Evolutionary conservation across 257 asterid genomes (phyloP).

Genomic region (Verbena officinalis): DNA sequence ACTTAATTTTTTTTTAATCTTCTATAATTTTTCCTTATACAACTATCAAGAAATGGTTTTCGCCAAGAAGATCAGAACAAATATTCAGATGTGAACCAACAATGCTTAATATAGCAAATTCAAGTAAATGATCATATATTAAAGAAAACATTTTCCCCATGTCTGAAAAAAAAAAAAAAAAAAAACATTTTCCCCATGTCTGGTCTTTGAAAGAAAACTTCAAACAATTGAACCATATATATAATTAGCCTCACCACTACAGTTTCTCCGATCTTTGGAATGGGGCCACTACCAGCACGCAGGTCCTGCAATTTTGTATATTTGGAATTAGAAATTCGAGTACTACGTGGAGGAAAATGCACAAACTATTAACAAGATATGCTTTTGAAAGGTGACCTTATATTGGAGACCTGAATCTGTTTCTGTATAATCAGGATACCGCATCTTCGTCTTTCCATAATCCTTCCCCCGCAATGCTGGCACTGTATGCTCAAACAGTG

Average conservation of each 20-base stretch:
- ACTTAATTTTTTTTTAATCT: slow-evolving; percentile 1
- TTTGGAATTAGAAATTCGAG: slow-evolving; percentile 28
- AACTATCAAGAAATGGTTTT: not conserved
- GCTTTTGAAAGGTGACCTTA: slow-evolving; percentile 61
- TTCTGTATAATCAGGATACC: slow-evolving; percentile 79
- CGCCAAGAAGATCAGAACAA: not conserved
- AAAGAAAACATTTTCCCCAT: not conserved
- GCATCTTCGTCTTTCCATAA: slow-evolving; percentile 95
- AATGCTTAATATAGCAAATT: not conserved
- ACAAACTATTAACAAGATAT: slow-evolving; percentile 25
- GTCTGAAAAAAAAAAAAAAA: slow-evolving; percentile 4
- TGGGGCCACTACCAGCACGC: slow-evolving; percentile 81
- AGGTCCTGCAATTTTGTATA: slow-evolving; percentile 68
- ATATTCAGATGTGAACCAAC: slow-evolving; percentile 1
- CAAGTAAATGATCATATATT: slow-evolving; percentile 17
- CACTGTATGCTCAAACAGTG: slow-evolving; percentile 80
- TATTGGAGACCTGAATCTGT: slow-evolving; percentile 94
- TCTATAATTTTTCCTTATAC: slow-evolving; percentile 7
- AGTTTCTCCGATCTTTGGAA: slow-evolving; percentile 73
- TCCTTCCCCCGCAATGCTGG: slow-evolving; percentile 99
- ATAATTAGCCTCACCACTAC: slow-evolving; percentile 77
- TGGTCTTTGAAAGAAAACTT: no score
- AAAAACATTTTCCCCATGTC: not conserved
- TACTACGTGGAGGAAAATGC: slow-evolving; percentile 22
- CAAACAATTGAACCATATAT: not conserved